Base-by-base conservation (phyloP, 768 basidiomycete genomes). In the Podaxis pistillaris region DNA sequence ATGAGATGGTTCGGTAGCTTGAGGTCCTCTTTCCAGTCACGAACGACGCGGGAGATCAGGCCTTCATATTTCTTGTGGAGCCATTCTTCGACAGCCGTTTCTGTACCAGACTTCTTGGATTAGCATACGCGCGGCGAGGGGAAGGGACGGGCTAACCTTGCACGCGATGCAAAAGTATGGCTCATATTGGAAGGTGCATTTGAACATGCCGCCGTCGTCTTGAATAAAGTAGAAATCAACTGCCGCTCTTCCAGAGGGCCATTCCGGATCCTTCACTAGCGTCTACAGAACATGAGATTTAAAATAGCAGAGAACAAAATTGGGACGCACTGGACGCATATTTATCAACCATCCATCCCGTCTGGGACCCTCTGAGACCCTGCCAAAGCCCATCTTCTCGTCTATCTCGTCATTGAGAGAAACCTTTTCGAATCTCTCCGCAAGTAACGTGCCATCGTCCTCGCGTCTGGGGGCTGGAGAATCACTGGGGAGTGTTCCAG, bases 221-320 rank as follows among this genome's bases (percentile, higher is more conserved):
- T 98, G 89, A 66, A 99, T 94, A 70, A 99, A 98, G 73, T 96
- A 98, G 68, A 87, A 96, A 68, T 99, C 95, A 12, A 99, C 96
- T 6, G 90, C 97, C 1, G 94, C 89, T 67, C 86, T 87, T 19
- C 96, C 97, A 8, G 85, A 85, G 4, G 92, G 85, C 80, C 88
- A 89, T 47, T 92, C 89, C 5, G 94, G 77, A 69, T 96, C 94
- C 73, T 93, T 92, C 15, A 97, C 75, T 8, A 96, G 76, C 1
- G 94, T 97, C 90, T 97, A 67, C 9, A 26, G 19, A 53, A 4
- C 24, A 41, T 60, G 24, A 26, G 17, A 24, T 5, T 47, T 36
- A n/a, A 56, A 36, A 3, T 24, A 24, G 26, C 47, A 37, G 51
- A 59, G 30, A 19, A 46, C 41, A 61, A 56, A 8, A 46, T 8